Evolutionary conservation across 1,284 basidiomycete species (phyloP).

Genomic region (Trametes hirsuta): DNA sequence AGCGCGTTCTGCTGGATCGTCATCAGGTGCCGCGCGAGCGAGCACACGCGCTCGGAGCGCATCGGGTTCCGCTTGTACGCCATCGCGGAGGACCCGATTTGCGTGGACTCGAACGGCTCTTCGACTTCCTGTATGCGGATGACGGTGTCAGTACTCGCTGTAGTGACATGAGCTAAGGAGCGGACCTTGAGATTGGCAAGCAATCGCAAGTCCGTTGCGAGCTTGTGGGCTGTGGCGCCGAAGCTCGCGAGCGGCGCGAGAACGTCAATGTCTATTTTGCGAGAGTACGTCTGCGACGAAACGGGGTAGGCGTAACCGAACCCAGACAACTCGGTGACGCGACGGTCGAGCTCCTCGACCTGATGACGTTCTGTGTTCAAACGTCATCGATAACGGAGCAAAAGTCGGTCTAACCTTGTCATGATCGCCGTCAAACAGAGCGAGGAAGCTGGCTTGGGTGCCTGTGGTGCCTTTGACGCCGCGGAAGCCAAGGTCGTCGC

Average conservation of each 20-base stretch:
- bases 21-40: slow-evolving; percentile 92
- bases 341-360: slow-evolving; percentile 90
- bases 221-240: slow-evolving; percentile 96
- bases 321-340: slow-evolving; percentile 89
- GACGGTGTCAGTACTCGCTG: no score
- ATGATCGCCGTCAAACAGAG: slow-evolving; percentile 95
- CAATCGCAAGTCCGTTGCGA: slow-evolving; percentile 93
- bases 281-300: slow-evolving; percentile 97
- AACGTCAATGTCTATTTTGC: slow-evolving; percentile 97
- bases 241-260: slow-evolving; percentile 89
- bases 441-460: slow-evolving; percentile 95
- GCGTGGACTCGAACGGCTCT: slow-evolving; percentile 98
- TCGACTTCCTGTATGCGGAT: slow-evolving; percentile 90
- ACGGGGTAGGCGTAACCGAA: slow-evolving; percentile 97
- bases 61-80: slow-evolving; percentile 99
- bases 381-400: not conserved
- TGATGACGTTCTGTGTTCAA: slow-evolving; percentile 29
- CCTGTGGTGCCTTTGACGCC: slow-evolving; percentile 99
- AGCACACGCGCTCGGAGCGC: slow-evolving; percentile 98
- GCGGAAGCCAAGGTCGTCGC: slow-evolving; percentile 95
- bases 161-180: no score
- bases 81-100: slow-evolving; percentile 99
- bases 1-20: slow-evolving; percentile 91
- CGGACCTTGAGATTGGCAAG: slow-evolving; percentile 88
- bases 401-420: slow-evolving; percentile 61